Evolutionary conservation across 1,139 yeast species (phyloP), one percentile per base, ranked within the genome.

Genomic region (Yarrowia galli): DNA sequence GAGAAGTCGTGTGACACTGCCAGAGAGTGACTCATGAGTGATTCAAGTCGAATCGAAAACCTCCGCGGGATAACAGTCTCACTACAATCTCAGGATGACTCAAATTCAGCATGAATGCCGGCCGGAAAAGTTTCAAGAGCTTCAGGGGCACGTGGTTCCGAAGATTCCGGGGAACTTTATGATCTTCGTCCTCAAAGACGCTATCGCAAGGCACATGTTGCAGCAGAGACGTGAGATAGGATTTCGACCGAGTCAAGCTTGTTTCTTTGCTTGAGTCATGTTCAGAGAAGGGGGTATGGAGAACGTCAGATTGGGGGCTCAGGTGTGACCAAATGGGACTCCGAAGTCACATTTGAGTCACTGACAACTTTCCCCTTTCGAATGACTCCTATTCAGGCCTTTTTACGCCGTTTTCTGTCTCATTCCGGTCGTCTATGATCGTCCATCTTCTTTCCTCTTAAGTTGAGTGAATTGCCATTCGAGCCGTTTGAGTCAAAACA

Each of bases 221-320:
- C 54, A 48, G 28, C 22, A 12, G 23, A 48, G 54, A 48, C 23
- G 54, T 48, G 15, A 48, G 54, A 48, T 48, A 48, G 54, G 38
- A 48, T 48, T 48, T 48, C 54, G 54, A 48, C 54, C 22, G 38
- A 12, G 16, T 32, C 54, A n/a, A 18, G 16, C 38, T 28, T 48
- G 54, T 1, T 9, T 45, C 49, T 7, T n/a, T 7, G 32, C 3
- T n/a, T 46, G 35, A 46, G 38, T 12, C 54, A n/a, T 48, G 51
- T 13, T 35, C 16, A 46, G 22, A 3, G 18, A 25, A 15, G 40
- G 16, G 40, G 15, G 40, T n/a, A 3, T 7, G 7, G 40, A 36
- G 18, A 28, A 7, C 10, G 32, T 1, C 32, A 8, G 8, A 7
- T 3, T 3, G 1, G 32, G 32, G 32, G 1, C 32, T 28, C 32